Base-by-base conservation (phyloP, 106 monocot species). In the Allium fistulosum region DNA sequence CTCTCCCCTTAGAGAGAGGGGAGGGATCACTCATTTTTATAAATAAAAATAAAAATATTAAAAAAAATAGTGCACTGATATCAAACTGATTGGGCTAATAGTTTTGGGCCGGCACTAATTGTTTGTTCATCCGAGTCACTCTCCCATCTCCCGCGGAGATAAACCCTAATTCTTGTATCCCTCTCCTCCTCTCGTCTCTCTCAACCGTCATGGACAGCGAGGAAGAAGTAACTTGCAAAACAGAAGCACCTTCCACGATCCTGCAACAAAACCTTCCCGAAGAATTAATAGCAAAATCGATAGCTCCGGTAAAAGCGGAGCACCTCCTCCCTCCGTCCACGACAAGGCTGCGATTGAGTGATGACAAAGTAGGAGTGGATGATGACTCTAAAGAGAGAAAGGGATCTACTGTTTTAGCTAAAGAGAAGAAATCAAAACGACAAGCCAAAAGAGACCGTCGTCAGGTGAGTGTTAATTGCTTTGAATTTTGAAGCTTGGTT, bases 361-460 rank as follows among this genome's bases (percentile, higher is more conserved):
- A 57, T 49, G 66, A 28, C 37, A 37, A 5, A 37, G 37, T 37
- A 13, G 57, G 58, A 11, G 53, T 22, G 17, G 63, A n/a, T 2
- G 61, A 16, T 26, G 79, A 62, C 8, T 69, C 27, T 8, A 68
- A 18, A 37, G 65, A 73, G 17, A 78, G 74, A 61, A 69, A 71
- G 53, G 73, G 55, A 9, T 51, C 58, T 11, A 57, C 14, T 10
- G 16, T 18, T 50, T 58, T 88, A 15, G 58, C 70, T 45, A 71
- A 71, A 72, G 91, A 91, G 75, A 97, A 97, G 82, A 97, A 92
- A 70, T 97, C 96, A 56, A 88, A 78, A 77, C 85, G 86, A 18
- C 88, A 97, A 80, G 74, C 87, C 49, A 97, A 92, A 82, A 77
- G 84, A 28, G 96, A 97, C 72, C 82, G 92, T 52, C 62, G 82